Evolutionary conservation across 768 basidiomycete genomes (phyloP).

Genomic region (Gloeopeniophorella convolvens): DNA sequence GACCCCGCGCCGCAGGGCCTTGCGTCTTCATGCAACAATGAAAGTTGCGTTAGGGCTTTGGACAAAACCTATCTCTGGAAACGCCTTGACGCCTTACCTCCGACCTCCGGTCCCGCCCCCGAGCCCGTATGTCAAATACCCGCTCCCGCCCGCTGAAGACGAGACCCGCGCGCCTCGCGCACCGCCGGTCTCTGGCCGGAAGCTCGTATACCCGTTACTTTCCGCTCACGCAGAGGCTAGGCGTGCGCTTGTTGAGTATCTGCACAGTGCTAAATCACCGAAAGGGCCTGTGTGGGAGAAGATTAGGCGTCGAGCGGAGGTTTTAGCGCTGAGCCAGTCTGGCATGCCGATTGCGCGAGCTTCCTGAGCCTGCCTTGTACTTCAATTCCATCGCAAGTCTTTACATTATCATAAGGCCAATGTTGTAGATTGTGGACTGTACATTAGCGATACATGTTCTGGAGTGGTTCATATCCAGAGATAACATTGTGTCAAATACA

Average conservation of each 20-base stretch:
- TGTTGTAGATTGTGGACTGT: not conserved
- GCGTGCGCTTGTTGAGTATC: not conserved
- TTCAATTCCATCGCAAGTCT: too few relatives aligned
- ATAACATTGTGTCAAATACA: not conserved
- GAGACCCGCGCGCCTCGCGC: not conserved
- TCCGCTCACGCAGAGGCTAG: conserved; percentile 4
- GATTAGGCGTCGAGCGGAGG: not conserved
- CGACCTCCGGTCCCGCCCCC: conserved; percentile 35
- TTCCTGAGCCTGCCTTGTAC: too few relatives aligned
- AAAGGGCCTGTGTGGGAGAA: not conserved
- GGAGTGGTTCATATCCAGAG: not conserved
- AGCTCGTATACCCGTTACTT: conserved; percentile 1
- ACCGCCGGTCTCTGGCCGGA: not conserved
- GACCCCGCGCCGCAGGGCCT: conserved; percentile 20
- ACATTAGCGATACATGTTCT: conserved; percentile 3
- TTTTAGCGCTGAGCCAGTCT: not conserved
- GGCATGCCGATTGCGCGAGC: too few relatives aligned
- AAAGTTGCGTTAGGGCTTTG: conserved; percentile 34
- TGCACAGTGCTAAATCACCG: not conserved
- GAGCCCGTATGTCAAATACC: conserved; percentile 37
- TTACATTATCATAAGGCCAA: too few relatives aligned
- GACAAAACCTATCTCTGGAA: conserved; percentile 24
- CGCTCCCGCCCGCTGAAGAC: conserved; percentile 3
- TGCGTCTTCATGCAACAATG: conserved; percentile 32
- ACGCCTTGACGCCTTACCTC: conserved; percentile 32